Conservation (phyloP, 169 alveolate genomes). For the Amoebophrya sp. region DNA sequence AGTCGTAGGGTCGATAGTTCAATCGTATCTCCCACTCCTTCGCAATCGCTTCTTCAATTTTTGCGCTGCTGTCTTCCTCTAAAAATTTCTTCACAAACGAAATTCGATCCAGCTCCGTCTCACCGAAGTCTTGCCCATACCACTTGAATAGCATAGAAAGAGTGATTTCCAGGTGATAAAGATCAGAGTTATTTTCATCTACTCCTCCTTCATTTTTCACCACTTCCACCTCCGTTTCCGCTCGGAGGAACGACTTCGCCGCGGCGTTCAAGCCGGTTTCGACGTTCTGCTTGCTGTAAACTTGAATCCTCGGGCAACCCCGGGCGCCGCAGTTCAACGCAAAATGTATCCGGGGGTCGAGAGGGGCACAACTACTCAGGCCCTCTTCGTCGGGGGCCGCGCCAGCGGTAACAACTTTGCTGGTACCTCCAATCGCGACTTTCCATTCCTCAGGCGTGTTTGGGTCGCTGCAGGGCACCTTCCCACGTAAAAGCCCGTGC, state of each 20-base stretch:
- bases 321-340: neutral
- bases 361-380: too few species aligned
- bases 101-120: neutral
- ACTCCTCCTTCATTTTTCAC: neutral
- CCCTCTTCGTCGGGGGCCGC: too few species aligned
- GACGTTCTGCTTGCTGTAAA: neutral
- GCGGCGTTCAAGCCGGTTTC: neutral
- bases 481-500: neutral
- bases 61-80: neutral
- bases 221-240: neutral
- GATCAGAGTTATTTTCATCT: too few species aligned
- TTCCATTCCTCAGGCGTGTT: too few species aligned
- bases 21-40: neutral
- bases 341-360: neutral
- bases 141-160: neutral
- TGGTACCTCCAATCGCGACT: too few species aligned
- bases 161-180: too few species aligned
- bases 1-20: neutral
- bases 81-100: neutral
- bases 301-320: neutral
- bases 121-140: neutral
- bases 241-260: neutral
- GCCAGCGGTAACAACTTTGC: too few species aligned
- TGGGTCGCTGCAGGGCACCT: too few species aligned
- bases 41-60: neutral